A percentile compares a stretch with the other conserved stretches of the same genome.
Evolutionary conservation across 139 green algal species (phyloP).

Genomic region (Spirogloea muscicola): DNA sequence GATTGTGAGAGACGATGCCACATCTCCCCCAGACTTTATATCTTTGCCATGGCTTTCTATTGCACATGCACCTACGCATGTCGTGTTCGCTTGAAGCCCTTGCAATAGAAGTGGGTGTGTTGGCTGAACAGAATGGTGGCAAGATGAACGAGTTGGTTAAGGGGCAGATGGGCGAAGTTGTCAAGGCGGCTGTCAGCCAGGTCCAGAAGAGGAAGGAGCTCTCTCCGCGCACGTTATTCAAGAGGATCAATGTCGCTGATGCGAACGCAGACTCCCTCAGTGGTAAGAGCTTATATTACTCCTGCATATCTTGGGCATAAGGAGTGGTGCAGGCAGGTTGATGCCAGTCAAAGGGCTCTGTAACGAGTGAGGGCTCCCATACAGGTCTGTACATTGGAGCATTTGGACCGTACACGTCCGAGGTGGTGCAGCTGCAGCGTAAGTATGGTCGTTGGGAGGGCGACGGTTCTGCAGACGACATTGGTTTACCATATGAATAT

Average conservation of each 20-base stretch:
- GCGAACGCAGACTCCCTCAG: slow-evolving; percentile 21
- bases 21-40: neutral
- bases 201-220: neutral
- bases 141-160: neutral
- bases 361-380: slow-evolving; percentile 27
- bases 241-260: slow-evolving; percentile 15
- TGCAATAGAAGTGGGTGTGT: neutral
- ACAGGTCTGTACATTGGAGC: slow-evolving; percentile 73
- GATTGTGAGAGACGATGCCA: no score
- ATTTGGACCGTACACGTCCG: slow-evolving; percentile 83
- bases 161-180: slow-evolving; percentile 8
- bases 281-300: slow-evolving; percentile 6
- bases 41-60: neutral
- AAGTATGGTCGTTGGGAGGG: slow-evolving; percentile 26
- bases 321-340: neutral
- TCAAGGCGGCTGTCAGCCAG: slow-evolving; percentile 8
- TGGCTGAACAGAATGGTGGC: neutral
- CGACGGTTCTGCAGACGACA: neutral
- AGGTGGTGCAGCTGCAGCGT: slow-evolving; percentile 71
- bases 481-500: slow-evolving; percentile 38
- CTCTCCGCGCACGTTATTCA: slow-evolving; percentile 10
- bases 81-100: neutral
- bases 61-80: neutral
- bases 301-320: neutral
- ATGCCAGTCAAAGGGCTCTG: neutral